A percentile compares a stretch with the other conserved stretches of the same genome.
These are phyloP conservation scores for Trichoderma sp. DNA, from an alignment of 2,329 filamentous ascomycete species.

Conservation along the genomic window DNA sequence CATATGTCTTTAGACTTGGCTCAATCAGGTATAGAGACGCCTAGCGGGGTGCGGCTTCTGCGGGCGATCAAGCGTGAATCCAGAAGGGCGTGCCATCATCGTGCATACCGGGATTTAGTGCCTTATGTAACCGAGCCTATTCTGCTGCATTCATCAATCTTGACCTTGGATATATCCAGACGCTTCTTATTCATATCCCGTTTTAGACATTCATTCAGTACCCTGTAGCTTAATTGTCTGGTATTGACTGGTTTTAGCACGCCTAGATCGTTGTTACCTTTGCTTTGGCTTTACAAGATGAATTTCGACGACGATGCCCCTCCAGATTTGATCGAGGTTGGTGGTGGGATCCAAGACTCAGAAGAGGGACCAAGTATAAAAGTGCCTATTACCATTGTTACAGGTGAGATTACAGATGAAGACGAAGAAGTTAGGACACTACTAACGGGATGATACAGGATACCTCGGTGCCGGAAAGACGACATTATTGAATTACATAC, in stretches of 20 bases:
- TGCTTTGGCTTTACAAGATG: constrained; percentile 43
- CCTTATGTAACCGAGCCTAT: constrained; percentile 12
- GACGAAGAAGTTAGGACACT: background rate
- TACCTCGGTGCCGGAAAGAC: constrained; percentile 97
- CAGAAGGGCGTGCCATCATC: constrained; percentile 12
- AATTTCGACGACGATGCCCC: constrained; percentile 67
- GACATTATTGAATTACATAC: constrained; percentile 91
- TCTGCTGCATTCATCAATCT: background rate
- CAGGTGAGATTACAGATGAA: constrained; percentile 51
- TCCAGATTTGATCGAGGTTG: constrained; percentile 61
- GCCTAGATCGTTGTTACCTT: too few relatives aligned
- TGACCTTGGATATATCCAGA: background rate
- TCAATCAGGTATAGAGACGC: background rate
- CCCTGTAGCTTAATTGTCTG: background rate
- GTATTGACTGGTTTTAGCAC: background rate
- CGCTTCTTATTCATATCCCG: background rate
- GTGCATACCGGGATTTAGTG: constrained; percentile 7
- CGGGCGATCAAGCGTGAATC: background rate
- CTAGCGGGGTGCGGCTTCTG: constrained; percentile 22
- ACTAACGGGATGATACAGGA: constrained; percentile 50
- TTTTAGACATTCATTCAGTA: background rate
- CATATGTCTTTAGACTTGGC: constrained; percentile 18
- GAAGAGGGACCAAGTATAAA: constrained; percentile 59
- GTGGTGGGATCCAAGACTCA: constrained; percentile 36
- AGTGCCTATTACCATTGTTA: constrained; percentile 84